Evolutionary conservation across 2,329 filamentous ascomycete genomes (phyloP).

Genomic region (Aspergillus pseudonomiae): DNA sequence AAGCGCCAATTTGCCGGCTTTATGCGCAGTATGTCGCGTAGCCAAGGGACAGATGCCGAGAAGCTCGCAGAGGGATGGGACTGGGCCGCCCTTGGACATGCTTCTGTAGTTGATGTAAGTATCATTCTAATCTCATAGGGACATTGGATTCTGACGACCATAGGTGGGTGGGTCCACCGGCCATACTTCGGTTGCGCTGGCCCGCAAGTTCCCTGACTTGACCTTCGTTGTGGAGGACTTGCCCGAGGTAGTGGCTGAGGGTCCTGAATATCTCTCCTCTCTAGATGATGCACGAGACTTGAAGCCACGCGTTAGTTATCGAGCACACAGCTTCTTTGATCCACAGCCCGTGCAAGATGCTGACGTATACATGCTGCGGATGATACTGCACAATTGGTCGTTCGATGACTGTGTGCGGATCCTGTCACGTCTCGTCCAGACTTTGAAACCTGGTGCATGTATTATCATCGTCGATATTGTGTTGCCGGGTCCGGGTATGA

Average conservation of each 20-base stretch:
- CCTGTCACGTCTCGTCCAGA: slow-evolving; percentile 37
- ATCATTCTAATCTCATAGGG: not conserved
- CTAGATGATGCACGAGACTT: not conserved
- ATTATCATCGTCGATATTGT: slow-evolving; percentile 38
- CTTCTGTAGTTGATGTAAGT: slow-evolving; percentile 56
- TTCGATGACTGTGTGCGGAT: slow-evolving; percentile 41
- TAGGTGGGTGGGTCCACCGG: slow-evolving; percentile 59
- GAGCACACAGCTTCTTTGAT: slow-evolving; percentile 42
- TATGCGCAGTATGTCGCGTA: slow-evolving; percentile 59
- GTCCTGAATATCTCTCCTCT: not conserved
- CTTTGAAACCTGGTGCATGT: slow-evolving; percentile 28
- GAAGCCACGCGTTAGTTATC: slow-evolving; percentile 29
- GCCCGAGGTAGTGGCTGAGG: slow-evolving; percentile 4
- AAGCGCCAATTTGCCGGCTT: slow-evolving; percentile 58
- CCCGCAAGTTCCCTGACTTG: slow-evolving; percentile 54
- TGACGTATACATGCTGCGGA: slow-evolving; percentile 41
- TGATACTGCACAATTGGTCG: slow-evolving; percentile 47
- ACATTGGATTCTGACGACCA: not conserved
- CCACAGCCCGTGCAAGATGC: slow-evolving; percentile 36
- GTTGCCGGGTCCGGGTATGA: slow-evolving; percentile 32
- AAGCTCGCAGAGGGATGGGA: slow-evolving; percentile 60
- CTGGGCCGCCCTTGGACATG: slow-evolving; percentile 50
- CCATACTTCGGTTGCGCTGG: slow-evolving; percentile 59
- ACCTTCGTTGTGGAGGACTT: slow-evolving; percentile 60
- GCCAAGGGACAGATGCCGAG: slow-evolving; percentile 59